Percentiles rank a stretch among this genome's conserved stretches.
phyloP scores from a whole-genome alignment of 2,329 filamentous ascomycete genomes.

The Anisogramma anomala region DNA sequence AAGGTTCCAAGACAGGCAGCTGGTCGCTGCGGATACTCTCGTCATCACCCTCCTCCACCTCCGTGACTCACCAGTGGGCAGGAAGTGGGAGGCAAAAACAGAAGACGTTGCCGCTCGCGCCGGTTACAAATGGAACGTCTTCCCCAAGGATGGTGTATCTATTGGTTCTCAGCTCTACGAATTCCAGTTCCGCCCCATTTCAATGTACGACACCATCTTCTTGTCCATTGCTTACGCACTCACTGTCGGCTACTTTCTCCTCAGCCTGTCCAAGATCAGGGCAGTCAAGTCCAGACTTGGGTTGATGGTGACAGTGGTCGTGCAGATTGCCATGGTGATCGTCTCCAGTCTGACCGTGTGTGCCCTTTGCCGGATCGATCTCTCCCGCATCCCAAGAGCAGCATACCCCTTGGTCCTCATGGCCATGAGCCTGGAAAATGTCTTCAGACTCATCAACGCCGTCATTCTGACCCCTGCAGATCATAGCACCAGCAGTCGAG shows the following conservation, averaged over 20 bases:
- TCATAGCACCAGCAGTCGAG: conserved; percentile 54
- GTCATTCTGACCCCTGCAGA: conserved; percentile 61
- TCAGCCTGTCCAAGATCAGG: conserved; percentile 55
- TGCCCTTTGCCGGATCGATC: conserved; percentile 61
- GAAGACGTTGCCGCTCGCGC: conserved; percentile 38
- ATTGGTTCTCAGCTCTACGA: conserved; percentile 55
- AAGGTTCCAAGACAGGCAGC: conserved; percentile 52
- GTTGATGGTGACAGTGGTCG: conserved; percentile 57
- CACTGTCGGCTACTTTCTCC: conserved; percentile 52
- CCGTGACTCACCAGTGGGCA: conserved; percentile 50
- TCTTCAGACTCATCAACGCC: conserved; percentile 66
- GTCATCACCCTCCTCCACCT: conserved; percentile 67
- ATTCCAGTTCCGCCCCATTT: conserved; percentile 68
- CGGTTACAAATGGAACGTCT: conserved; percentile 50
- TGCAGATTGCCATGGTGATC: conserved; percentile 60
- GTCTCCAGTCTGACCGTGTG: conserved; percentile 72
- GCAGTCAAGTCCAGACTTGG: conserved; percentile 68
- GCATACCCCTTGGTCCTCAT: conserved; percentile 69
- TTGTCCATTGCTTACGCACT: conserved; percentile 55
- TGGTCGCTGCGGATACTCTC: conserved; percentile 64
- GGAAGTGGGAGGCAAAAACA: conserved; percentile 52
- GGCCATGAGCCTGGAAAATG: conserved; percentile 67
- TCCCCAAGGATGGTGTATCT: conserved; percentile 45
- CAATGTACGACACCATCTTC: conserved; percentile 50
- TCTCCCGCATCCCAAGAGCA: conserved; percentile 62